Conservation (phyloP, 495 filamentous ascomycete genomes). For the Thozetella sp. region DNA sequence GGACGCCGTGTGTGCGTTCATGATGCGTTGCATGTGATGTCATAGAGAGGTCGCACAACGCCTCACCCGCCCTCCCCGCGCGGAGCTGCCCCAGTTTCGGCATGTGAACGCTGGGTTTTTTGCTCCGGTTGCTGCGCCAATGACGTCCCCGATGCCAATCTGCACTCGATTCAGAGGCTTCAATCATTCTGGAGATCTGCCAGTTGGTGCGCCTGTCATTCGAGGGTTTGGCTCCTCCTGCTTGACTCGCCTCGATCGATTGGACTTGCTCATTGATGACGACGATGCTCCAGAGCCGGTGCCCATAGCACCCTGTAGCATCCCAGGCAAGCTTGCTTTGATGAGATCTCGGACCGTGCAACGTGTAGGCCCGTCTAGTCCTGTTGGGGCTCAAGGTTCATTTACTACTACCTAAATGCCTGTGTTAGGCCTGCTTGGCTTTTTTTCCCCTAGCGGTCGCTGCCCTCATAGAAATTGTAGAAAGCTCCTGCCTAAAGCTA, state of each 20-base stretch:
- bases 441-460: no score
- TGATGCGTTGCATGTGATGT: slow-evolving; percentile 1
- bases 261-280: background rate
- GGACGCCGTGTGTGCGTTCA: background rate
- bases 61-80: no score
- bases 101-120: background rate
- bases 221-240: background rate
- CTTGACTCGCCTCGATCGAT: background rate
- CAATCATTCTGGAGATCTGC: background rate
- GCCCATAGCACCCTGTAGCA: no score
- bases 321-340: no score
- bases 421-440: no score
- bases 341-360: no score
- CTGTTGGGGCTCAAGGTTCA: no score
- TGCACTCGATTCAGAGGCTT: background rate
- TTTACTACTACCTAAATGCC: no score
- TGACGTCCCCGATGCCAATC: background rate
- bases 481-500: no score
- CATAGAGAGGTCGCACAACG: background rate
- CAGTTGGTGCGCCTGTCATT: background rate
- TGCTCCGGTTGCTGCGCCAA: background rate
- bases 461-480: no score
- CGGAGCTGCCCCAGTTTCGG: background rate
- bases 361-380: no score
- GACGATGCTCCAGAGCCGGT: no score